These are phyloP conservation scores for Dichotomocladium elegans DNA, from an alignment of 371 early-diverging fungal species.

Conservation along the genomic window DNA sequence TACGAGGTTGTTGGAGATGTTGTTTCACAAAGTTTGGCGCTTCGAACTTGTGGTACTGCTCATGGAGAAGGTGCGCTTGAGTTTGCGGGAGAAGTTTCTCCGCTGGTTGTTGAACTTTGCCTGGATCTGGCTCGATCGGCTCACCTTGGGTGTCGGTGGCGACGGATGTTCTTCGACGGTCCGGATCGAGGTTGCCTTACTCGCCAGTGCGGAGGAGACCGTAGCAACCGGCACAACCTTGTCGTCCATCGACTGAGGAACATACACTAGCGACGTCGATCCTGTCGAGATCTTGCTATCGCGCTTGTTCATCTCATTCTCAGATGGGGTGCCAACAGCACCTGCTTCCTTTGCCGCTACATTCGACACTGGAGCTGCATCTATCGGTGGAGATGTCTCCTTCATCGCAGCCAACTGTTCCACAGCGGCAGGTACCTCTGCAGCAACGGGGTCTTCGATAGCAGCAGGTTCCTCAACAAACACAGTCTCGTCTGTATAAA, in stretches of 20 bases:
- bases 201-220: not conserved
- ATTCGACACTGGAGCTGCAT: not conserved
- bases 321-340: not conserved
- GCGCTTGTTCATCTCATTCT: not conserved
- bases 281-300: conserved; percentile 12
- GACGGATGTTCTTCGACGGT: not conserved
- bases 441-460: not conserved
- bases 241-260: too few relatives aligned
- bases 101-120: conserved; percentile 1
- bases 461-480: not conserved
- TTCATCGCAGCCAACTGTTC: not conserved
- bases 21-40: too few relatives aligned
- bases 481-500: not conserved
- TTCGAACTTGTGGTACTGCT: too few relatives aligned
- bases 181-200: not conserved
- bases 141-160: not conserved
- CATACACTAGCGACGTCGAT: not conserved
- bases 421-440: not conserved
- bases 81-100: conserved; percentile 1
- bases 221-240: not conserved
- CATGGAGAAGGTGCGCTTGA: conserved; percentile 12
- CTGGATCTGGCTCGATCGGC: conserved; percentile 7
- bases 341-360: not conserved
- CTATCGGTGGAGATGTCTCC: too few relatives aligned
- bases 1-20: too few relatives aligned